Conservation (phyloP, 2,329 filamentous ascomycete genomes). For the Aspergillus versicolor region DNA sequence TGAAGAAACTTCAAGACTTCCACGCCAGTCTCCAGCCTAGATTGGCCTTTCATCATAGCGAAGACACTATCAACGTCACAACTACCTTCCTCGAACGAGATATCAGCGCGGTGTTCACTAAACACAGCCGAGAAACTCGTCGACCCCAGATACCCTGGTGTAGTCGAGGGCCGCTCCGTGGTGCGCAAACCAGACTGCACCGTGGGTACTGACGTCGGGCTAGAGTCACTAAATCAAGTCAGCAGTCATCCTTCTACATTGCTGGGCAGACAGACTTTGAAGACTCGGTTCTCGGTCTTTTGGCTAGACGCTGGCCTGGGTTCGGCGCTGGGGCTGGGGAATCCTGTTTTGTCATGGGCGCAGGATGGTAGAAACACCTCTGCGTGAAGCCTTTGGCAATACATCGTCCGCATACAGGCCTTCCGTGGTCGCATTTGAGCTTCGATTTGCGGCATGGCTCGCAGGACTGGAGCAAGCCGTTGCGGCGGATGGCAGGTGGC, state of each 20-base stretch:
- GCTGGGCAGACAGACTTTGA: constrained; percentile 20
- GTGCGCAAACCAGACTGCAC: constrained; percentile 19
- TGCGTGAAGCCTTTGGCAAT: constrained; percentile 28
- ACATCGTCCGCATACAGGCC: constrained; percentile 35
- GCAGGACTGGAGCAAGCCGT: constrained; percentile 38
- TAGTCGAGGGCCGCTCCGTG: constrained; percentile 25
- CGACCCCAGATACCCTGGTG: constrained; percentile 36
- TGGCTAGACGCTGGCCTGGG: constrained; percentile 12
- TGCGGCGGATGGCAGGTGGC: constrained; percentile 32
- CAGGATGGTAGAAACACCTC: constrained; percentile 39
- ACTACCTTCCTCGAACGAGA: constrained; percentile 31
- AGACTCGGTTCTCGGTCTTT: constrained; percentile 17
- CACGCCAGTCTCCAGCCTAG: constrained; percentile 31
- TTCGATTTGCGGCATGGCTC: constrained; percentile 41
- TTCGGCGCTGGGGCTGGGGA: neutral
- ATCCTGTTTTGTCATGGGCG: constrained; percentile 37
- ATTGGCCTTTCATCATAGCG: constrained; percentile 22
- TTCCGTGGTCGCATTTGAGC: constrained; percentile 36
- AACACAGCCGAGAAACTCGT: constrained; percentile 37
- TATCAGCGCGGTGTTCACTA: constrained; percentile 33
- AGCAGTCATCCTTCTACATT: neutral
- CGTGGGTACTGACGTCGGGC: constrained; percentile 19
- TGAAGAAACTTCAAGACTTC: constrained; percentile 31
- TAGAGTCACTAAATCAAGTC: constrained; percentile 22
- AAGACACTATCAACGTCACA: constrained; percentile 18